Evolutionary conservation across 257 asterid species (phyloP).

Genomic region (Solanum okadae): DNA sequence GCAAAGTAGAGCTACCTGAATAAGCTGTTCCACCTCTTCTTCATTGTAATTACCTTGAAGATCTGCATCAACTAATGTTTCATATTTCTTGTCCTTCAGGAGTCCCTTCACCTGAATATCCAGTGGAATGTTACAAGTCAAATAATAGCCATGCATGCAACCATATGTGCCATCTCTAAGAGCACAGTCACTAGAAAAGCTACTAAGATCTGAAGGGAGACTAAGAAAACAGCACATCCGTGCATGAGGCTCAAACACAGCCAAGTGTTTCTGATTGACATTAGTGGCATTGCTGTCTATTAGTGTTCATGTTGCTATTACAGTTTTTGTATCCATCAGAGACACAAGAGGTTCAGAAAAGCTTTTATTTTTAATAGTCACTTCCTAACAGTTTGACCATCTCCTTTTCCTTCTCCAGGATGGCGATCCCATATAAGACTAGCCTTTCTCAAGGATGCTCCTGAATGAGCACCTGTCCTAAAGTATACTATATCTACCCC

Average conservation of each 20-base stretch:
- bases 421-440: neutral
- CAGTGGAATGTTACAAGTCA: neutral
- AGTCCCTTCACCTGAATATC: conserved; percentile 32
- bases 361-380: neutral
- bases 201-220: neutral
- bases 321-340: neutral
- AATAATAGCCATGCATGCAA: neutral
- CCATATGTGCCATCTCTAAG: neutral
- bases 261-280: neutral
- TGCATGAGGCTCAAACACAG: neutral
- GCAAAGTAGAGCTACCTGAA: conserved; percentile 41
- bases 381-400: neutral
- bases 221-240: neutral
- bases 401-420: neutral
- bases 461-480: neutral
- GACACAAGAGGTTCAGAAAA: neutral
- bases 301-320: neutral
- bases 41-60: conserved; percentile 26
- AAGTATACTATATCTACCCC: neutral
- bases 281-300: neutral
- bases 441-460: neutral
- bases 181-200: neutral
- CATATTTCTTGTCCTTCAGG: conserved; percentile 27
- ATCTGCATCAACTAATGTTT: conserved; percentile 33
- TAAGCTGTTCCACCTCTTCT: conserved; percentile 36